These are phyloP conservation scores for Podospora comata DNA, from an alignment of 495 filamentous ascomycete species.

Conservation along the genomic window DNA sequence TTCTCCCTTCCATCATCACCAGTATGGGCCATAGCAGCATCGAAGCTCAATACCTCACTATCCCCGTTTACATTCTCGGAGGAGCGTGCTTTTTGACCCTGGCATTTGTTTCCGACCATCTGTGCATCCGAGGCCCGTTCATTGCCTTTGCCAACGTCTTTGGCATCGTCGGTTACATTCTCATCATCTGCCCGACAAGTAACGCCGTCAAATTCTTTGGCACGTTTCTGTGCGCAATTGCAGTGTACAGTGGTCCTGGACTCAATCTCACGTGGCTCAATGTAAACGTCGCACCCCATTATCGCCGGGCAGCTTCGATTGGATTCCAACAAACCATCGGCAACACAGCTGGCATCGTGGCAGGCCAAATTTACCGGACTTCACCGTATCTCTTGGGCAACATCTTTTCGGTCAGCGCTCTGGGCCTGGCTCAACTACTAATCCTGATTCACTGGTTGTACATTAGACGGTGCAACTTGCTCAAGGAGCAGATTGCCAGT, in stretches of 20 bases:
- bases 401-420: conserved; percentile 45
- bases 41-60: conserved; percentile 42
- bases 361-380: conserved; percentile 51
- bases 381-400: conserved; percentile 53
- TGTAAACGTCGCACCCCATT: conserved; percentile 57
- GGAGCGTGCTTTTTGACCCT: conserved; percentile 45
- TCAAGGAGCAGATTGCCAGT: conserved; percentile 41
- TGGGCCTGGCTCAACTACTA: conserved; percentile 40
- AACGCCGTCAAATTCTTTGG: conserved; percentile 53
- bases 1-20: conserved; percentile 55
- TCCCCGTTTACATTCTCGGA: conserved; percentile 39
- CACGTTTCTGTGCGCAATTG: conserved; percentile 52
- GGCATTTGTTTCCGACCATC: conserved; percentile 39
- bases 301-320: conserved; percentile 53
- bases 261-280: conserved; percentile 57
- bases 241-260: conserved; percentile 49
- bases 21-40: conserved; percentile 51
- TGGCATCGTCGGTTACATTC: conserved; percentile 51
- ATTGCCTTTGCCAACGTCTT: conserved; percentile 45
- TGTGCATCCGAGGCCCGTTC: conserved; percentile 33
- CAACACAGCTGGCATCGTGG: conserved; percentile 55
- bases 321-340: conserved; percentile 55
- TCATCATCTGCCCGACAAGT: conserved; percentile 40
- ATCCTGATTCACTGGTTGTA: conserved; percentile 42
- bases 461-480: conserved; percentile 38